phyloP scores from a whole-genome alignment of 1,139 yeast species.

The Blastobotrys malaysiensis region DNA sequence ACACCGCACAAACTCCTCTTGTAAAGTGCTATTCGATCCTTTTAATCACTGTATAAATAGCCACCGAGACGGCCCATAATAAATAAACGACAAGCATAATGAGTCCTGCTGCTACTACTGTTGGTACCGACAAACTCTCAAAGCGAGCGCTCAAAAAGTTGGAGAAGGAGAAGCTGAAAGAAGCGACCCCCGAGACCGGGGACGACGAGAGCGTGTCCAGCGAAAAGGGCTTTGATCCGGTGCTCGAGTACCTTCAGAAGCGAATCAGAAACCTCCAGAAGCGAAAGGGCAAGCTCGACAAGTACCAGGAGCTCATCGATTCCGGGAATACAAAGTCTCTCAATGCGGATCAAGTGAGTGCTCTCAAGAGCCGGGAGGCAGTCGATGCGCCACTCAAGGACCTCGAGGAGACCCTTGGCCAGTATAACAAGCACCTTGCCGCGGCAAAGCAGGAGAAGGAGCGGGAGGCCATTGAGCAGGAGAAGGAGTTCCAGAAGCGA shows the following conservation, averaged over 20 bases:
- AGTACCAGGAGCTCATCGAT: conserved; percentile 30
- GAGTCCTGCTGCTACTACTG: conserved; percentile 2
- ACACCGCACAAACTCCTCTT: not conserved
- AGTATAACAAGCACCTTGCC: conserved; percentile 21
- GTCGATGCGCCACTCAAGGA: conserved; percentile 36
- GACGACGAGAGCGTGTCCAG: conserved; percentile 7
- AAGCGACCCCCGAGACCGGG: conserved; percentile 8
- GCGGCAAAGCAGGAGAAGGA: conserved; percentile 17
- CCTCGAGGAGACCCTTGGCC: conserved; percentile 29
- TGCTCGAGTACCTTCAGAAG: conserved; percentile 30
- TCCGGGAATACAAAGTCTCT: conserved; percentile 22
- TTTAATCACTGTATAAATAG: not conserved
- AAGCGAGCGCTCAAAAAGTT: conserved; percentile 20
- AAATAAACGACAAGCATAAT: not conserved
- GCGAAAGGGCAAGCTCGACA: conserved; percentile 34
- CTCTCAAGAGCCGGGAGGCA: conserved; percentile 31
- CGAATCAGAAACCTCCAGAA: conserved; percentile 36
- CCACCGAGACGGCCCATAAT: not conserved
- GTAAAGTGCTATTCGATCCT: not conserved
- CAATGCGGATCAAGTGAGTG: conserved; percentile 35
- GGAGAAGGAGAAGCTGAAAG: conserved; percentile 14
- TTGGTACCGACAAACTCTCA: conserved; percentile 11
- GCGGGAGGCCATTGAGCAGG: conserved; percentile 6
- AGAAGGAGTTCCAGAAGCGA: conserved; percentile 17
- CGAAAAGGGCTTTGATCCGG: conserved; percentile 20